These are phyloP conservation scores for Trypanosoma conorhini DNA, from an alignment of 208 protist species.

Conservation along the genomic window DNA sequence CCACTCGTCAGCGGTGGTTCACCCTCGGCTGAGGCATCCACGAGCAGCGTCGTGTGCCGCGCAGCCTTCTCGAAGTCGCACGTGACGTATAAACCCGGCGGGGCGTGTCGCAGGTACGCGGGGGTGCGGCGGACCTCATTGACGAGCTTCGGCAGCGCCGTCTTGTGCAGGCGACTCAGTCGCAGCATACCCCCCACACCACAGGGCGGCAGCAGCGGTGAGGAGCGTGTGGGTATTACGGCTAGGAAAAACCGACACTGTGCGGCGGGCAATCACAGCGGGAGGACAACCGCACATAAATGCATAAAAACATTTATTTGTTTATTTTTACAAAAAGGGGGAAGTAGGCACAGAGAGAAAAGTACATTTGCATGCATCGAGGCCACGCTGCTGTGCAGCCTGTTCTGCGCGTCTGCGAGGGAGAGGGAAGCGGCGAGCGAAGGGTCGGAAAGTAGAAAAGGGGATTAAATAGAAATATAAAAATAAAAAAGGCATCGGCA, in stretches of 20 bases:
- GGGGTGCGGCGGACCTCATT: slow-evolving; percentile 21
- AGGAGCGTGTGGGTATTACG: neutral
- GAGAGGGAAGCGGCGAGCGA: too few species aligned
- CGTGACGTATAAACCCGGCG: slow-evolving; percentile 72
- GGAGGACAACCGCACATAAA: neutral
- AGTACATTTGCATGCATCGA: slow-evolving; percentile 7
- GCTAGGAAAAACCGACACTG: neutral
- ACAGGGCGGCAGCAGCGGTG: neutral
- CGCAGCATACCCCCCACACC: slow-evolving; percentile 20
- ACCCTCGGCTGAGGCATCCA: slow-evolving; percentile 37
- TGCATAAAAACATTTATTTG: neutral
- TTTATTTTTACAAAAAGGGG: neutral
- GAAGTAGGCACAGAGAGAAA: slow-evolving; percentile 15
- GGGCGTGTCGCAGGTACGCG: slow-evolving; percentile 64
- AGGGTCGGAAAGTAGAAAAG: neutral
- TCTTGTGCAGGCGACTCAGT: neutral
- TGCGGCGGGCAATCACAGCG: neutral
- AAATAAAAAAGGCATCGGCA: slow-evolving; percentile 7
- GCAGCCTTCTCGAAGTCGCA: slow-evolving; percentile 35
- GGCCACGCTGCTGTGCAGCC: neutral
- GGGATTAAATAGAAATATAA: slow-evolving; percentile 11
- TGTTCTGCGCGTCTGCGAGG: neutral
- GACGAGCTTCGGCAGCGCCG: slow-evolving; percentile 26
- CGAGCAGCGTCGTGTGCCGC: slow-evolving; percentile 62
- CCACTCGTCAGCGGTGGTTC: slow-evolving; percentile 47